phyloP scores from a whole-genome alignment of 2,329 filamentous ascomycete genomes.

The Fusarium liriodendri region DNA sequence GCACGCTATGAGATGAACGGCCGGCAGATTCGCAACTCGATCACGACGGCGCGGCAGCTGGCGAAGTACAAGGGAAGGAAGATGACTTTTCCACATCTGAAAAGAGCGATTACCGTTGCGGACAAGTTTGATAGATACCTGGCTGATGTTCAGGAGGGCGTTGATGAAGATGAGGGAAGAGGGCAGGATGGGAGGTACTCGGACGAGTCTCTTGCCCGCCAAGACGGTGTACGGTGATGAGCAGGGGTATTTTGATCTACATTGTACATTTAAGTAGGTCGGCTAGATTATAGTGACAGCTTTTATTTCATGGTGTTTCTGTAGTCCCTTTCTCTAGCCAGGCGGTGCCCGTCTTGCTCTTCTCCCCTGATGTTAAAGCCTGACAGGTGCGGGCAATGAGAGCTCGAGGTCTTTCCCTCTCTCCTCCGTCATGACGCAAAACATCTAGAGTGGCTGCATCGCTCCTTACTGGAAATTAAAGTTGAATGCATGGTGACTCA shows the following conservation, averaged over 20 bases:
- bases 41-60: conserved; percentile 12
- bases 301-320: too few species aligned
- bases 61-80: conserved; percentile 4
- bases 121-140: conserved; percentile 21
- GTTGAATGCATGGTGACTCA: background rate
- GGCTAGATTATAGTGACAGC: too few species aligned
- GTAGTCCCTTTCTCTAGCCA: too few species aligned
- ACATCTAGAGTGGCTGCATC: too few species aligned
- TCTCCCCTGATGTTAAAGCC: too few species aligned
- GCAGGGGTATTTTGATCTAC: too few species aligned
- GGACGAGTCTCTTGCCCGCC: background rate
- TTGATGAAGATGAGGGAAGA: background rate
- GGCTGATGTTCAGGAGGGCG: conserved; percentile 7
- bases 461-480: background rate
- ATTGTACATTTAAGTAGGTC: too few species aligned
- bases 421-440: too few species aligned
- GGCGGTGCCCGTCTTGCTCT: too few species aligned
- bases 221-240: conserved; percentile 5
- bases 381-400: too few species aligned
- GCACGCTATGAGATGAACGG: conserved; percentile 5
- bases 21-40: conserved; percentile 18
- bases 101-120: conserved; percentile 9
- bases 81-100: conserved; percentile 3
- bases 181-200: conserved; percentile 6
- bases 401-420: too few species aligned